Evolutionary conservation across 2,329 filamentous ascomycete species (phyloP).

Genomic region (Microcera coccophila): DNA sequence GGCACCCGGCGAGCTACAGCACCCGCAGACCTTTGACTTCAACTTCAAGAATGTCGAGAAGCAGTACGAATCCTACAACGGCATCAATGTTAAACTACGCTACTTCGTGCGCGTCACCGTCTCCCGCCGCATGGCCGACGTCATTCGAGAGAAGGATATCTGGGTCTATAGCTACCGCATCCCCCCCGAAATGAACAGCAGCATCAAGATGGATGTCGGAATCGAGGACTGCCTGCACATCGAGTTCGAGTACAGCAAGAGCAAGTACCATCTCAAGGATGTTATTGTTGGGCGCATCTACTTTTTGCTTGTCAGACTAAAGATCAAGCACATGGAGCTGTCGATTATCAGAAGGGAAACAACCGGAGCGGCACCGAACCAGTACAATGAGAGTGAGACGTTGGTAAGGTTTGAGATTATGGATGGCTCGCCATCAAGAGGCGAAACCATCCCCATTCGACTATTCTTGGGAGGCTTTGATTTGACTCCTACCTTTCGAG

Average conservation of each 20-base stretch:
- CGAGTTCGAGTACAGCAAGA: conserved; percentile 99
- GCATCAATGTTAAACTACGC: conserved; percentile 98
- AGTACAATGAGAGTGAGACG: conserved; percentile 99
- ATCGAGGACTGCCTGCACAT: conserved; percentile 99
- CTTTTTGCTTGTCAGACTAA: conserved; percentile 91
- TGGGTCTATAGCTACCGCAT: conserved; percentile 99
- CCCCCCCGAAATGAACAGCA: conserved; percentile 95
- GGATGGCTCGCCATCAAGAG: conserved; percentile 96
- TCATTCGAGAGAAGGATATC: conserved; percentile 97
- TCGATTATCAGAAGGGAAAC: conserved; percentile 97
- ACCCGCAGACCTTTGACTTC: conserved; percentile 98
- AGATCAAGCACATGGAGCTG: conserved; percentile 99
- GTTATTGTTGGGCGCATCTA: conserved; percentile 99
- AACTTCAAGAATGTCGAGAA: conserved; percentile 99
- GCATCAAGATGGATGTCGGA: conserved; percentile 99
- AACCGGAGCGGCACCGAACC: conserved; percentile 92
- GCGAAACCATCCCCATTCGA: conserved; percentile 91
- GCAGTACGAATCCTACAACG: conserved; percentile 99
- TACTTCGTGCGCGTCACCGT: conserved; percentile 98
- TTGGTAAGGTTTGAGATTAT: conserved; percentile 99
- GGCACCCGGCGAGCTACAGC: conserved; percentile 93
- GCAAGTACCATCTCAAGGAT: conserved; percentile 98
- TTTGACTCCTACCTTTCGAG: conserved; percentile 93
- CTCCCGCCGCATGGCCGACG: conserved; percentile 93
- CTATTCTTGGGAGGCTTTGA: conserved; percentile 97